Evolutionary conservation across 140 eudicot genomes (phyloP), one percentile per base, ranked within the genome.

Genomic region (Anethum foeniculum): DNA sequence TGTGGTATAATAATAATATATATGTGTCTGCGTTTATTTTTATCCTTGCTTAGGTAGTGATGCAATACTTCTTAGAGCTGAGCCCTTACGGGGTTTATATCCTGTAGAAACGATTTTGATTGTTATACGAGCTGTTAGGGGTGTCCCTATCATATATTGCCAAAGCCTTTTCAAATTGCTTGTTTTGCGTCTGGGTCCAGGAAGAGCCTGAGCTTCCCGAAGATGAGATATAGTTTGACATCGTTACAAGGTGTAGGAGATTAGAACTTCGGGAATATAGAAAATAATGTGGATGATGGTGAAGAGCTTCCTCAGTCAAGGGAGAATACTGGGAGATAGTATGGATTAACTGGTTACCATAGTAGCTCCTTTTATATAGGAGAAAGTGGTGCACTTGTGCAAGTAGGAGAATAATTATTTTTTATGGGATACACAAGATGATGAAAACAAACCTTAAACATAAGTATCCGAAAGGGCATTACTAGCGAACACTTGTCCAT

Each of bases 91-190:
- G 72, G 96, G 96, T 62, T 79, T 86, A 77, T 90, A 90, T 80
- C 96, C 96, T 43, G 81, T 87, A 44, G 96, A 90, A 76, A 86
- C 91, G n/a, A 87, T 90, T 77, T 88, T 89, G 51, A 88, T 78
- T 82, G 78, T 91, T 90, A 75, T 91, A 92, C 98, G 96, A 93
- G 3, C 98, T 86, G 81, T 93, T 92, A 30, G 95, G 95, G 43
- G 88, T 90, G 81, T 91, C 97, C 84, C 85, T 86, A 86, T 91
- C 96, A 75, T 81, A 93, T 83, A 75, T 81, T 58, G 98, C 98
- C 41, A 93, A 80, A 64, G 98, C 98, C 81, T 91, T 94, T 80
- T 93, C 97, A 73, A 93, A 93, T 71, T 88, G 96, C 88, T 94
- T 91, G 90, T 94, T 90, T 79, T 94, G 98, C 84, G 86, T 90